These are phyloP conservation scores for Diplodia intermedia DNA, from an alignment of 2,329 filamentous ascomycete species.

Conservation along the genomic window DNA sequence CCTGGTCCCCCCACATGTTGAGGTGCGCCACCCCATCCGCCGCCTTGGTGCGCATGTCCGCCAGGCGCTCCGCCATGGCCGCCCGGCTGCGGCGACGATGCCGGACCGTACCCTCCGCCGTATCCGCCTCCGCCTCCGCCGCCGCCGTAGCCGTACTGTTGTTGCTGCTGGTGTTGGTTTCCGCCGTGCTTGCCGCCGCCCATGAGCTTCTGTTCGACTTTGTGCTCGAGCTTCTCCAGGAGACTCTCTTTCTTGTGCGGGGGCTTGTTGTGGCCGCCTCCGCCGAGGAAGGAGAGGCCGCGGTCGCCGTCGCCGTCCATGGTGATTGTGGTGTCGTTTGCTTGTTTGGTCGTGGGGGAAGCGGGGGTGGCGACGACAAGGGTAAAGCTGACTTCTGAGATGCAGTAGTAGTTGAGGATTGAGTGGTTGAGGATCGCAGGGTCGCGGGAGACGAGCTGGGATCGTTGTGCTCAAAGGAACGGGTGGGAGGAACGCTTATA, in stretches of 20 bases:
- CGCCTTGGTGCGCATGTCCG: conserved; percentile 10
- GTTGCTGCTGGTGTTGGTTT: not conserved
- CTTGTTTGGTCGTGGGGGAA: not conserved
- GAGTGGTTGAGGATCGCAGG: not conserved
- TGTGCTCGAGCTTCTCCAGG: conserved; percentile 30
- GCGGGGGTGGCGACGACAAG: not conserved
- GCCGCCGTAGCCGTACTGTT: not conserved
- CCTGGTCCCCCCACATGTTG: not conserved
- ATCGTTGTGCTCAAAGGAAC: not conserved
- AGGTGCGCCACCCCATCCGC: not conserved
- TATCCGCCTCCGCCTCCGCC: no score
- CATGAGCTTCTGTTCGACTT: conserved; percentile 25
- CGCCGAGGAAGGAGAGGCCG: conserved; percentile 21
- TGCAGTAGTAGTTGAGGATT: not conserved
- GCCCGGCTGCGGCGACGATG: conserved; percentile 15
- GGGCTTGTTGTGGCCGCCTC: conserved; percentile 9
- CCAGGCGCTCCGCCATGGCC: not conserved
- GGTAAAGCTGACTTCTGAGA: not conserved
- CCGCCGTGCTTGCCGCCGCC: conserved; percentile 8
- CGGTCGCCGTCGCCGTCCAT: conserved; percentile 18
- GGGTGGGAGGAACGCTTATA: not conserved
- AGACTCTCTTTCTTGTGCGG: conserved; percentile 25
- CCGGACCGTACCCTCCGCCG: not conserved
- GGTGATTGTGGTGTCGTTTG: not conserved
- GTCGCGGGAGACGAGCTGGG: not conserved